phyloP scores from a whole-genome alignment of 2,329 filamentous ascomycete genomes.

The Stemphylium beticola region DNA sequence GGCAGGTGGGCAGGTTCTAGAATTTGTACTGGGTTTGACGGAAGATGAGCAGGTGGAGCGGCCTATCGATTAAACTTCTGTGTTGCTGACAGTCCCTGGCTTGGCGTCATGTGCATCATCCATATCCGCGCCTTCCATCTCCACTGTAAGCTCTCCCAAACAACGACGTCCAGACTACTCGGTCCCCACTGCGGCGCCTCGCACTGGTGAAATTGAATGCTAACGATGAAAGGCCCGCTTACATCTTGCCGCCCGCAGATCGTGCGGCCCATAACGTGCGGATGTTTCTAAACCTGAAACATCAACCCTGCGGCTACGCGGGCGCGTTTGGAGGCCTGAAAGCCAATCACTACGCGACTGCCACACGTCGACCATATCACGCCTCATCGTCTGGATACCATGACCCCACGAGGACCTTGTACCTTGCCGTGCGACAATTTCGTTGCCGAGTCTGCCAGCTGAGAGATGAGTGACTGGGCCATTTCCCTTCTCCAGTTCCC shows the following conservation, averaged over 20 bases:
- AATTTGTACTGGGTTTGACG: not conserved
- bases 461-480: slow-evolving; percentile 22
- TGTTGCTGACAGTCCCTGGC: slow-evolving; percentile 3
- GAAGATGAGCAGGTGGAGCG: slow-evolving; percentile 6
- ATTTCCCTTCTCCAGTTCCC: slow-evolving; percentile 18
- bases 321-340: slow-evolving; percentile 34
- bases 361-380: slow-evolving; percentile 35
- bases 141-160: slow-evolving; percentile 4
- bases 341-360: slow-evolving; percentile 45
- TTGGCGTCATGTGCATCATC: slow-evolving; percentile 8
- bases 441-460: slow-evolving; percentile 12
- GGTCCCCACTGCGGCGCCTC: slow-evolving; percentile 10
- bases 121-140: not conserved
- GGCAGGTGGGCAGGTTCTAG: not conserved
- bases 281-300: slow-evolving; percentile 44
- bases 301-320: slow-evolving; percentile 26
- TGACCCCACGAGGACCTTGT: slow-evolving; percentile 13
- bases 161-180: slow-evolving; percentile 2
- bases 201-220: slow-evolving; percentile 14
- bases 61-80: slow-evolving; percentile 3
- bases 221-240: slow-evolving; percentile 26
- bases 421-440: slow-evolving; percentile 8
- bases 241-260: slow-evolving; percentile 41
- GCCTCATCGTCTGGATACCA: slow-evolving; percentile 31
- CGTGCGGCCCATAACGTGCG: slow-evolving; percentile 19